Evolutionary conservation across 1,284 basidiomycete species (phyloP).

Genomic region (Ustilago tritici): DNA sequence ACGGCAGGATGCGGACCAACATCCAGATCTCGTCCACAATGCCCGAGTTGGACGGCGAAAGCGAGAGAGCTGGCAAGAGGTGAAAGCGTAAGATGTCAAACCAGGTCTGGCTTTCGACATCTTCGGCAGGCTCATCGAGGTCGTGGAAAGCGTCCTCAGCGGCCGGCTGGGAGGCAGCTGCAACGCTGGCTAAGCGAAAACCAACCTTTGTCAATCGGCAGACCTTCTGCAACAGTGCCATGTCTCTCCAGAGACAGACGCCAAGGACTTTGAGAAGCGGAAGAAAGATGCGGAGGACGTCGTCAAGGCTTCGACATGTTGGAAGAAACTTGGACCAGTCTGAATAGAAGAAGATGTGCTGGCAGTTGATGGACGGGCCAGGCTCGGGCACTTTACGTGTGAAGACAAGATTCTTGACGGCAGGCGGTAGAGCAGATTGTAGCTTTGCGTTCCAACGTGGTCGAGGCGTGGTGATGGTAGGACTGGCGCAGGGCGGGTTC

Average conservation of each 20-base stretch:
- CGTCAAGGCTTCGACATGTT: conserved; percentile 35
- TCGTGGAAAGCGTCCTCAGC: conserved; percentile 19
- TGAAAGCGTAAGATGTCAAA: conserved; percentile 82
- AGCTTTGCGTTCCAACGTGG: conserved; percentile 67
- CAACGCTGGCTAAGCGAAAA: conserved; percentile 28
- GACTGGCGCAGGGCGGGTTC: conserved; percentile 73
- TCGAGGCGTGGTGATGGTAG: conserved; percentile 68
- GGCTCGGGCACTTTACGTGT: conserved; percentile 64
- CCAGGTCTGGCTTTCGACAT: conserved; percentile 74
- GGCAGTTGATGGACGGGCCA: conserved; percentile 32
- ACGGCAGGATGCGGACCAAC: conserved; percentile 82
- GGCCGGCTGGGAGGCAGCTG: conserved; percentile 17
- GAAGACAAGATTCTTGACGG: conserved; percentile 38
- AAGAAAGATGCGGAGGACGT: conserved; percentile 49
- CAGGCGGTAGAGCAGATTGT: conserved; percentile 21
- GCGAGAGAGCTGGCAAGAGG: conserved; percentile 86
- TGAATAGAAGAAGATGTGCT: conserved; percentile 63
- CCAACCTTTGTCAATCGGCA: conserved; percentile 57
- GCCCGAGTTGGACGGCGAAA: conserved; percentile 82
- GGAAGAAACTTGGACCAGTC: conserved; percentile 57
- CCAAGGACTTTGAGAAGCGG: conserved; percentile 65
- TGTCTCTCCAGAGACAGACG: conserved; percentile 51
- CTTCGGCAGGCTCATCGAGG: conserved; percentile 26
- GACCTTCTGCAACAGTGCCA: conserved; percentile 58
- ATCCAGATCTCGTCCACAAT: conserved; percentile 65